Percentiles rank a stretch among this genome's conserved stretches.
These are phyloP conservation scores for Ogataea populi-albae DNA, from an alignment of 805 yeast species.

Conservation along the genomic window DNA sequence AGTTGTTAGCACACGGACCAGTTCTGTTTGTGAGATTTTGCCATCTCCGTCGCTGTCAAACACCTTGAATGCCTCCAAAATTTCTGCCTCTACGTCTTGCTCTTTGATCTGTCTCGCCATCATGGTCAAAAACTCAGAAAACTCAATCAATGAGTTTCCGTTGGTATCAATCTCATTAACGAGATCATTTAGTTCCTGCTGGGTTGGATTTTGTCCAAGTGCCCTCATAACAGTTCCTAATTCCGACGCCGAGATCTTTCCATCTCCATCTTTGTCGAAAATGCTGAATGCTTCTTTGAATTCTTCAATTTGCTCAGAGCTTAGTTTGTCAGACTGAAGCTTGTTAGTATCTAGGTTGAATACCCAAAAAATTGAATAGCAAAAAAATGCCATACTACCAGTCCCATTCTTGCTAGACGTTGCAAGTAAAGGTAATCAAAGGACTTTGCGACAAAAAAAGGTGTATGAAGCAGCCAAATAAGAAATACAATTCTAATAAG, in stretches of 20 bases:
- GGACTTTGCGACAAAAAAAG: no score
- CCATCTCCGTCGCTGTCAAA: conserved; percentile 97
- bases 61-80: conserved; percentile 96
- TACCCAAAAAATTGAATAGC: no score
- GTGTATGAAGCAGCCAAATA: no score
- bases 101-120: conserved; percentile 95
- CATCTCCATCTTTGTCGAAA: conserved; percentile 95
- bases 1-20: conserved; percentile 93
- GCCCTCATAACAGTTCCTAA: conserved; percentile 98
- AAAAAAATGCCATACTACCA: no score
- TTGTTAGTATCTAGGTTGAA: conserved; percentile 6
- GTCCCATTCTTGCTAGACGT: conserved; percentile 2
- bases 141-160: conserved; percentile 86
- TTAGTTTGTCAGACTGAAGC: conserved; percentile 75
- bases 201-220: conserved; percentile 96
- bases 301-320: conserved; percentile 95
- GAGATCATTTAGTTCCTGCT: conserved; percentile 92
- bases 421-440: no score
- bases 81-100: conserved; percentile 95
- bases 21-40: conserved; percentile 92
- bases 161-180: conserved; percentile 96
- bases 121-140: conserved; percentile 77
- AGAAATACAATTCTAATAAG: no score
- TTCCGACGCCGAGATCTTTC: conserved; percentile 93
- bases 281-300: conserved; percentile 97